Evolutionary conservation across 345 rosid species (phyloP).

Genomic region (Gossypium anomalum): DNA sequence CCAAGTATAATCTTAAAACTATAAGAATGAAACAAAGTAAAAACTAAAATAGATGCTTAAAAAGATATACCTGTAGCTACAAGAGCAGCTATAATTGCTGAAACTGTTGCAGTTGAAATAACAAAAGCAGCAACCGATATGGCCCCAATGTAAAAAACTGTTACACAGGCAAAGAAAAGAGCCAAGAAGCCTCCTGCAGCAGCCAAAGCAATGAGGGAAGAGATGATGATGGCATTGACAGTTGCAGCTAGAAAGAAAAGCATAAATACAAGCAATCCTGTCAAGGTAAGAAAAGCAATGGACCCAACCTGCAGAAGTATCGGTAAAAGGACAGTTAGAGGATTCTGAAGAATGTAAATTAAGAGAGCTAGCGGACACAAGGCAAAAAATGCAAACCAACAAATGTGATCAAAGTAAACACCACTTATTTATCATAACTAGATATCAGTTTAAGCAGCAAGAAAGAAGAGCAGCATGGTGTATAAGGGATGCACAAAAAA

Average conservation of each 20-base stretch:
- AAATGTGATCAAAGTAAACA: background rate
- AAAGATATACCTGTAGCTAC: slow-evolving; percentile 57
- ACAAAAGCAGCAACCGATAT: slow-evolving; percentile 64
- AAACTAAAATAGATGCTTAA: background rate
- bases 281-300: slow-evolving; percentile 54
- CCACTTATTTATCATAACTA: slow-evolving; percentile 2
- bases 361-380: background rate
- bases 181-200: slow-evolving; percentile 89
- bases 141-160: slow-evolving; percentile 76
- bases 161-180: slow-evolving; percentile 60
- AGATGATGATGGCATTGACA: slow-evolving; percentile 58
- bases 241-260: slow-evolving; percentile 88
- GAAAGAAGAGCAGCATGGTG: background rate
- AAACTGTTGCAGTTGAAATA: slow-evolving; percentile 61
- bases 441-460: background rate
- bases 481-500: background rate
- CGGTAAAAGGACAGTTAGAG: slow-evolving; percentile 1
- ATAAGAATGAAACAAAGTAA: background rate
- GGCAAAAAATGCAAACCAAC: background rate
- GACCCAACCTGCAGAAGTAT: slow-evolving; percentile 68
- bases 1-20: background rate
- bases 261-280: slow-evolving; percentile 68
- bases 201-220: slow-evolving; percentile 75
- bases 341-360: background rate
- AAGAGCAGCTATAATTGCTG: slow-evolving; percentile 50